These are phyloP conservation scores for Backusella mclennaniae DNA, from an alignment of 192 early-diverging fungal genomes.

Conservation along the genomic window DNA sequence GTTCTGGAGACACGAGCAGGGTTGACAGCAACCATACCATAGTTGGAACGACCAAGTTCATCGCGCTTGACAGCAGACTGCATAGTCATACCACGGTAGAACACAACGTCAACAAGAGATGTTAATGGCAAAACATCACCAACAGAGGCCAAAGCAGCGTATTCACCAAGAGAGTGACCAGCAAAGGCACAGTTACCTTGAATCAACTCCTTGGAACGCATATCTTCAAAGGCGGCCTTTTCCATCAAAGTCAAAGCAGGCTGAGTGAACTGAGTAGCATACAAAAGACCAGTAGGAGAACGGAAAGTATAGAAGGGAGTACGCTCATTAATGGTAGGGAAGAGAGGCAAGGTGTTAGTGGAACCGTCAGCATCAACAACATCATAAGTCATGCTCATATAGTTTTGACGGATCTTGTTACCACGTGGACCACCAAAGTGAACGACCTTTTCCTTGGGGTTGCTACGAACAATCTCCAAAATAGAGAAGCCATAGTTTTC, in stretches of 20 bases:
- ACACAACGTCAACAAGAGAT: constrained; percentile 85
- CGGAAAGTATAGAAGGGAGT: constrained; percentile 80
- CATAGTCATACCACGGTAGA: constrained; percentile 99
- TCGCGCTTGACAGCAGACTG: constrained; percentile 90
- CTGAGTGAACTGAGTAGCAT: constrained; percentile 96
- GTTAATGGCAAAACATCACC: constrained; percentile 86
- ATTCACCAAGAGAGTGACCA: constrained; percentile 96
- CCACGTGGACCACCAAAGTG: constrained; percentile 90
- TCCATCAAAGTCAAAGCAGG: constrained; percentile 89
- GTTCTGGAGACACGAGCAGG: constrained; percentile 84
- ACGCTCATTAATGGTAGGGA: constrained; percentile 78
- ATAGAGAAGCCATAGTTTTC: constrained; percentile 87
- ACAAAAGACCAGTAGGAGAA: constrained; percentile 81
- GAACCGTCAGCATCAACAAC: constrained; percentile 71
- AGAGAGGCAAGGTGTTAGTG: constrained; percentile 77
- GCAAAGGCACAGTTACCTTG: constrained; percentile 82
- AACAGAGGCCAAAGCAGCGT: constrained; percentile 86
- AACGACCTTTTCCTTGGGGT: constrained; percentile 80
- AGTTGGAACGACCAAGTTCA: constrained; percentile 74
- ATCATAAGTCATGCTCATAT: constrained; percentile 92
- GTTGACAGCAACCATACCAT: constrained; percentile 94
- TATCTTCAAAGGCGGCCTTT: constrained; percentile 87
- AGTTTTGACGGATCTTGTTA: constrained; percentile 75
- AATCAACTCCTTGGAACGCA: constrained; percentile 85
- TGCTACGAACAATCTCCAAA: constrained; percentile 84